A percentile compares a stretch with the other conserved stretches of the same genome.
Evolutionary conservation across 768 basidiomycete species (phyloP).

Genomic region (Amanita exitialis): DNA sequence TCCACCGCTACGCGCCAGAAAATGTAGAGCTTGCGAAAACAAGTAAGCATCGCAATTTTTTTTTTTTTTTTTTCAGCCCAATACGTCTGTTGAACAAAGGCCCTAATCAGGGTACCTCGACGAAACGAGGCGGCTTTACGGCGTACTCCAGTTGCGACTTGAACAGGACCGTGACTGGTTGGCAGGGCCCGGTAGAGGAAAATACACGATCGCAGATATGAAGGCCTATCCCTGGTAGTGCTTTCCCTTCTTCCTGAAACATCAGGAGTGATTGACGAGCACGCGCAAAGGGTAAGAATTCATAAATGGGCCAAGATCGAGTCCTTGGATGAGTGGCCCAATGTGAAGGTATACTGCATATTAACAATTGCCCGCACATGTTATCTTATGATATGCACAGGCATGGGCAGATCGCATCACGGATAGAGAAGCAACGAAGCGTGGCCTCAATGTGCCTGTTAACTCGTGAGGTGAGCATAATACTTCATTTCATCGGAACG

Average conservation of each 20-base stretch:
- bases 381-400: constrained; percentile 1
- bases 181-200: constrained; percentile 63
- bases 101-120: constrained; percentile 50
- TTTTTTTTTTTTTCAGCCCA: background rate
- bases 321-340: constrained; percentile 7
- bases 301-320: background rate
- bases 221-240: constrained; percentile 46
- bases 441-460: background rate
- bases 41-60: background rate
- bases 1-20: constrained; percentile 50
- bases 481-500: too few species aligned
- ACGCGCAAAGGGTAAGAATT: background rate
- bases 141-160: constrained; percentile 72
- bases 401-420: constrained; percentile 15
- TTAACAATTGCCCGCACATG: background rate
- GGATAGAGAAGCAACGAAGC: background rate
- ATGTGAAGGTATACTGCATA: constrained; percentile 33
- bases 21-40: constrained; percentile 17
- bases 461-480: background rate
- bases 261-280: background rate
- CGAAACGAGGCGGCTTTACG: constrained; percentile 78
- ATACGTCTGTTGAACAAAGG: background rate
- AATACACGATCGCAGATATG: constrained; percentile 62
- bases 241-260: background rate
- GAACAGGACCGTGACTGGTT: constrained; percentile 61